Base-by-base conservation (phyloP, 1,284 basidiomycete species). In the Uromyces viciae-fabae region DNA sequence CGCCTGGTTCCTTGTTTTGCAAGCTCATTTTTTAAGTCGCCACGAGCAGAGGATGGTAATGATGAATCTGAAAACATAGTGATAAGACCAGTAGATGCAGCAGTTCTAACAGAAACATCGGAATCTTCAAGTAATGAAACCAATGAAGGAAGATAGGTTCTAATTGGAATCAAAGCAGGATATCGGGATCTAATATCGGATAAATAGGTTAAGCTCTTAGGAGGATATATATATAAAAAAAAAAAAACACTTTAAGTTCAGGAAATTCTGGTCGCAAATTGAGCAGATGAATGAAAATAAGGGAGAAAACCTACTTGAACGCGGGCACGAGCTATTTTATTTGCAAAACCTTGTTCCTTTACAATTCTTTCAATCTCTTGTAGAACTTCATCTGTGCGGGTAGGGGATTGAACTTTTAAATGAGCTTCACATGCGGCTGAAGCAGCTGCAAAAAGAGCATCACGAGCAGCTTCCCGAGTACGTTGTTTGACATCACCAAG, bases 11-110 rank as follows among this genome's bases (percentile, higher is more conserved):
- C 90, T 85, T 92, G 92, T 85, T 92, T 93, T 1, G 90, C 87
- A 88, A 99, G 89, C 85, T 95, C 93, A 85, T 93, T 95, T 88
- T 98, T 98, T 75, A 99, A 88, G 85, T 98, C 95, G 0, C 94
- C 90, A 69, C 93, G 91, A 2, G 95, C 96, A 9, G 91, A 91
- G 83, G 95, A 91, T 0, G 92, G 91, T 8, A 94, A 92, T 0
- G 90, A 89, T 0, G 93, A 90, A 15, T 92, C 92, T 0, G 93
- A 91, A 84, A 98, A 95, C 62, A 99, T 89, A 82, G 92, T 90
- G 19, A 97, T 89, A 68, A 95, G 89, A 0, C 94, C 92, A 83
- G 90, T 88, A 73, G 91, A 90, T 0, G 96, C 92, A 84, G 91
- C 92, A 81, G 94, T 92, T 52, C 97, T 91, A 69, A 99, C 96